Evolutionary conservation across 2,329 filamentous ascomycete species (phyloP).

Genomic region (Fusarium zealandicum): DNA sequence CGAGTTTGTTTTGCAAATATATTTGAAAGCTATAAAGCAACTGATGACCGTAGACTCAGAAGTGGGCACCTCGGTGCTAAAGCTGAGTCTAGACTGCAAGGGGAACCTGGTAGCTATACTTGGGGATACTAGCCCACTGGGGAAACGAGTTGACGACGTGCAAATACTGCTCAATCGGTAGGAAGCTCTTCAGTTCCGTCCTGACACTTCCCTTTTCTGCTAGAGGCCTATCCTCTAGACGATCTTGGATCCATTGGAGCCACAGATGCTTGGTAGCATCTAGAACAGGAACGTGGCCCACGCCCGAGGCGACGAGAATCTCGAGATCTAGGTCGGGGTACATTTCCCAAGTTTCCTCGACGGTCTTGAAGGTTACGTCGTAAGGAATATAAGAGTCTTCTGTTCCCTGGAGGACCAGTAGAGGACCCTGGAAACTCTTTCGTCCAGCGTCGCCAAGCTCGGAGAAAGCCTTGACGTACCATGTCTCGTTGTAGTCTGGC

Average conservation of each 20-base stretch:
- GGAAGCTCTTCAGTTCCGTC: conserved; percentile 15
- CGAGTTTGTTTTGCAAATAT: too few relatives aligned
- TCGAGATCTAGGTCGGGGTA: conserved; percentile 20
- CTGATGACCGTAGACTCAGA: too few relatives aligned
- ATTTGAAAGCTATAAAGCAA: too few relatives aligned
- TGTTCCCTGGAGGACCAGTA: conserved; percentile 48
- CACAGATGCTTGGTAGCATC: conserved; percentile 22
- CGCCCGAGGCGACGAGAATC: conserved; percentile 18
- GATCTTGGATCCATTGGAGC: conserved; percentile 33
- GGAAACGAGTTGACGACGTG: conserved; percentile 4
- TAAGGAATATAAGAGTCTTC: conserved; percentile 32
- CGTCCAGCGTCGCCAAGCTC: conserved; percentile 36
- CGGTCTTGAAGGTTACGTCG: conserved; percentile 4
- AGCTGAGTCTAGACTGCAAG: not conserved
- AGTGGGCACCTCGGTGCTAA: too few relatives aligned
- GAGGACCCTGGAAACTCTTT: conserved; percentile 43
- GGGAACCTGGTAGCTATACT: conserved; percentile 2
- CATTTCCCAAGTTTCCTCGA: conserved; percentile 24
- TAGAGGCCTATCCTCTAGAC: conserved; percentile 16
- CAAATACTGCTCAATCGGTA: conserved; percentile 19
- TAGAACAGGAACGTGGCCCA: conserved; percentile 20
- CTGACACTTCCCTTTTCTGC: conserved; percentile 1
- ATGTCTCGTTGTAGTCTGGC: not conserved
- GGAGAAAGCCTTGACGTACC: conserved; percentile 8
- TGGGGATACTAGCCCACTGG: not conserved